Evolutionary conservation across 1,139 yeast genomes (phyloP).

Genomic region (Saccharomyces hybrid): DNA sequence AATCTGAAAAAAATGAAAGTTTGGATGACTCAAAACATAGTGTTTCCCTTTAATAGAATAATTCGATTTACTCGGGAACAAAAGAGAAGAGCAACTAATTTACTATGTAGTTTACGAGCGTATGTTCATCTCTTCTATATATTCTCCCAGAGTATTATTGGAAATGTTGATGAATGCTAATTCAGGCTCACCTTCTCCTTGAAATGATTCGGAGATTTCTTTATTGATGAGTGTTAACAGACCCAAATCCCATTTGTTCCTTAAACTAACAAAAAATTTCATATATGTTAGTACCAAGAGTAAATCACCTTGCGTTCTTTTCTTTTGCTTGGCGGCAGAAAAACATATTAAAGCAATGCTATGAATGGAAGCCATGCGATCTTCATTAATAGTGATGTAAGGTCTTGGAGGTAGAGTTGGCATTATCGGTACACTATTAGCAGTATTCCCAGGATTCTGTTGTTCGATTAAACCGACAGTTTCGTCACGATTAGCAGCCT

Average conservation of each 20-base stretch:
- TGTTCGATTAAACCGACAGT: background rate
- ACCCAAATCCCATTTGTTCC: conserved; percentile 23
- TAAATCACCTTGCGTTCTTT: conserved; percentile 10
- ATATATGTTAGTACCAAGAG: conserved; percentile 21
- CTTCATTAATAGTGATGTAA: conserved; percentile 21
- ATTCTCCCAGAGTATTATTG: conserved; percentile 14
- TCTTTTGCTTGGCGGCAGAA: conserved; percentile 7
- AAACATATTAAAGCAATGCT: conserved; percentile 21
- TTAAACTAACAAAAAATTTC: conserved; percentile 22
- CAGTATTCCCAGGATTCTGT: background rate
- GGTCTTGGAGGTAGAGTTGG: conserved; percentile 29
- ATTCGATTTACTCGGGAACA: background rate
- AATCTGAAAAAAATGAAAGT: background rate
- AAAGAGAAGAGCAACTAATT: background rate
- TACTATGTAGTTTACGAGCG: background rate
- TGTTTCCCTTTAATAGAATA: background rate
- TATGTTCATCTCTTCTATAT: conserved; percentile 3
- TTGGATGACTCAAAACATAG: background rate
- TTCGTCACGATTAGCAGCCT: conserved; percentile 1
- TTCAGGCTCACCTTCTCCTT: conserved; percentile 18
- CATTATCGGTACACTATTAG: background rate
- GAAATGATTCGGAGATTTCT: conserved; percentile 10
- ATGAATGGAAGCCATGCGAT: conserved; percentile 28
- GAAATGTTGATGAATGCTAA: conserved; percentile 24
- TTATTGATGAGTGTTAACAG: conserved; percentile 17